Evolutionary conservation across 768 basidiomycete species (phyloP).

Genomic region (Leucosporidium yakuticum): DNA sequence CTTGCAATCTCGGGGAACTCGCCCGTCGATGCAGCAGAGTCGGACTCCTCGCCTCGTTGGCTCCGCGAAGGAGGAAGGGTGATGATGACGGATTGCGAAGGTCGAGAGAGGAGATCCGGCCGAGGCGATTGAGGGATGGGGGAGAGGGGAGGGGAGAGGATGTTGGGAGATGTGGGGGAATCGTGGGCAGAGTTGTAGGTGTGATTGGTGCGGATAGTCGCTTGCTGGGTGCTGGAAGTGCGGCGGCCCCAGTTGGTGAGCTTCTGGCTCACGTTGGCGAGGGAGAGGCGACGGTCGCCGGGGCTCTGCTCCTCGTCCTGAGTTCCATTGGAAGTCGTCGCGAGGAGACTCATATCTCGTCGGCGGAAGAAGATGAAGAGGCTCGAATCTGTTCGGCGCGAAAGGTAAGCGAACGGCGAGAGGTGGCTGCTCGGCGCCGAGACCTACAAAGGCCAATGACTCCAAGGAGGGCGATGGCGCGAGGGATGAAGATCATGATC

Average conservation of each 20-base stretch:
- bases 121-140: no score
- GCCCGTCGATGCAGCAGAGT: background rate
- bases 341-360: conserved; percentile 17
- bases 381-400: conserved; percentile 6
- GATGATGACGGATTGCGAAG: no score
- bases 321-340: background rate
- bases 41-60: no score
- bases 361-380: conserved; percentile 27
- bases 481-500: conserved; percentile 21
- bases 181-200: no score
- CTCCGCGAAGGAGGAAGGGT: no score
- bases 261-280: background rate
- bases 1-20: background rate
- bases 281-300: background rate
- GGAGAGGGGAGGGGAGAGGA: no score
- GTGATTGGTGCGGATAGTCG: no score
- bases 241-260: no score
- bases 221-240: no score
- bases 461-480: conserved; percentile 12
- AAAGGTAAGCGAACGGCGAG: background rate
- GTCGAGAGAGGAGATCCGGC: no score
- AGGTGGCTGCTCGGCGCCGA: background rate
- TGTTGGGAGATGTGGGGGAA: no score
- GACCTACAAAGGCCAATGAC: conserved; percentile 21
- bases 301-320: background rate